A percentile compares a stretch with the other conserved stretches of the same genome.
Evolutionary conservation across 345 rosid species (phyloP).

Genomic region (Turritis glabra): DNA sequence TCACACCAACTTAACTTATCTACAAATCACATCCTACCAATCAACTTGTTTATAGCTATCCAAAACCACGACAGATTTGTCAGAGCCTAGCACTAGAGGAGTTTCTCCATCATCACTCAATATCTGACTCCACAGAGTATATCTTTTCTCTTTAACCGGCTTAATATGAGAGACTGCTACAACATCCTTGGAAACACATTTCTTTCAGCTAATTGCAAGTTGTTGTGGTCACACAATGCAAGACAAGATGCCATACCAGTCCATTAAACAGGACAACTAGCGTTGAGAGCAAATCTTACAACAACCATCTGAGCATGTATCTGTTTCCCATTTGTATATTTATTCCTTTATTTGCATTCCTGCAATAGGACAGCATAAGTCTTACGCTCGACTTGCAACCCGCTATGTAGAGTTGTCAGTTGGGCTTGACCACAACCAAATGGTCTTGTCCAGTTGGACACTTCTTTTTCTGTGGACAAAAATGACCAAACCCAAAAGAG

Average conservation of each 20-base stretch:
- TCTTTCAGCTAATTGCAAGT: neutral
- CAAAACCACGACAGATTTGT: too few species aligned
- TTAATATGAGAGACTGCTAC: neutral
- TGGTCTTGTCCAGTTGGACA: too few species aligned
- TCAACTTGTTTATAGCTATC: too few species aligned
- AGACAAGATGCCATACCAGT: constrained; percentile 28
- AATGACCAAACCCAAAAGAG: too few species aligned
- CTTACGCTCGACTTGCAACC: constrained; percentile 38
- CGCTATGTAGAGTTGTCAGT: too few species aligned
- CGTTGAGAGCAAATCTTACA: constrained; percentile 43
- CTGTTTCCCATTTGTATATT: constrained; percentile 48
- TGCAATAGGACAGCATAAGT: constrained; percentile 63
- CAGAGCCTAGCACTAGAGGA: too few species aligned
- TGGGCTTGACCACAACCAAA: too few species aligned
- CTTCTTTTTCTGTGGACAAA: too few species aligned
- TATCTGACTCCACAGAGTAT: neutral
- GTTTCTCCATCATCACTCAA: too few species aligned
- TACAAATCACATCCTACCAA: too few species aligned
- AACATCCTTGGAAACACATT: neutral
- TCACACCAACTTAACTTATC: too few species aligned
- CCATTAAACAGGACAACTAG: constrained; percentile 9
- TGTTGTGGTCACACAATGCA: constrained; percentile 16
- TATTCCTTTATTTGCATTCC: constrained; percentile 60
- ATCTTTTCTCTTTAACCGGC: neutral
- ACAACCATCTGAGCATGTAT: constrained; percentile 74